Conservation (phyloP, 2,329 filamentous ascomycete genomes). For the Aurifilum marmelostoma region DNA sequence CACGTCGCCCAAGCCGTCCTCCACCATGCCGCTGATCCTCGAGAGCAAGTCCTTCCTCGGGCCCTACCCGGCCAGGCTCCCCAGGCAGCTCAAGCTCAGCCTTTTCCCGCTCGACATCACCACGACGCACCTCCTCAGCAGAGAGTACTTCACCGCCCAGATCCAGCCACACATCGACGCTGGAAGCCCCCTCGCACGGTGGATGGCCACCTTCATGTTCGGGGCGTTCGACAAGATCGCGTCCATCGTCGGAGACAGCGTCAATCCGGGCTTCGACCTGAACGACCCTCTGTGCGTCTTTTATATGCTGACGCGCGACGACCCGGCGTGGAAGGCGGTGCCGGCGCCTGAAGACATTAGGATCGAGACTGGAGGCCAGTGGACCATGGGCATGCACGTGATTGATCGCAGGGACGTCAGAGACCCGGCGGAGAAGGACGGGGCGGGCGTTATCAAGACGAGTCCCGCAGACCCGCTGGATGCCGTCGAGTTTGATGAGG, state of each 20-base stretch:
- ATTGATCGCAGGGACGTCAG: conserved; percentile 70
- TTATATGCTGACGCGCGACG: conserved; percentile 70
- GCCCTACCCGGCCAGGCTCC: conserved; percentile 66
- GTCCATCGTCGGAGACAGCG: conserved; percentile 60
- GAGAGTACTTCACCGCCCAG: conserved; percentile 59
- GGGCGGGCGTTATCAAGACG: conserved; percentile 34
- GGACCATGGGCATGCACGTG: conserved; percentile 91
- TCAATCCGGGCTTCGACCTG: conserved; percentile 64
- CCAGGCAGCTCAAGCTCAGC: conserved; percentile 66
- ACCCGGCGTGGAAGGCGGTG: conserved; percentile 61
- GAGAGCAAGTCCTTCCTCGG: conserved; percentile 54
- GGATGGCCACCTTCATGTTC: conserved; percentile 73
- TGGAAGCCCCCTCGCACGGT: conserved; percentile 74
- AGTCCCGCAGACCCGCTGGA: conserved; percentile 48
- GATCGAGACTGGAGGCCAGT: conserved; percentile 88
- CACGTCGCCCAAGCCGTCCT: conserved; percentile 71
- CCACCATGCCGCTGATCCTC: conserved; percentile 77
- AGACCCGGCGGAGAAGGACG: conserved; percentile 50
- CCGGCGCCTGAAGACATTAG: conserved; percentile 77
- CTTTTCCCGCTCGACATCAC: conserved; percentile 81
- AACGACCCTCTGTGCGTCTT: conserved; percentile 81
- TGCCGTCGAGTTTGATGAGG: conserved; percentile 54
- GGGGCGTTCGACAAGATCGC: conserved; percentile 72
- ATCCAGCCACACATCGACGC: conserved; percentile 59
- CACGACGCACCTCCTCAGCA: conserved; percentile 67